Evolutionary conservation across 2,329 filamentous ascomycete genomes (phyloP), one percentile per base, ranked within the genome.

Genomic region (Aspergillus brasiliensis): DNA sequence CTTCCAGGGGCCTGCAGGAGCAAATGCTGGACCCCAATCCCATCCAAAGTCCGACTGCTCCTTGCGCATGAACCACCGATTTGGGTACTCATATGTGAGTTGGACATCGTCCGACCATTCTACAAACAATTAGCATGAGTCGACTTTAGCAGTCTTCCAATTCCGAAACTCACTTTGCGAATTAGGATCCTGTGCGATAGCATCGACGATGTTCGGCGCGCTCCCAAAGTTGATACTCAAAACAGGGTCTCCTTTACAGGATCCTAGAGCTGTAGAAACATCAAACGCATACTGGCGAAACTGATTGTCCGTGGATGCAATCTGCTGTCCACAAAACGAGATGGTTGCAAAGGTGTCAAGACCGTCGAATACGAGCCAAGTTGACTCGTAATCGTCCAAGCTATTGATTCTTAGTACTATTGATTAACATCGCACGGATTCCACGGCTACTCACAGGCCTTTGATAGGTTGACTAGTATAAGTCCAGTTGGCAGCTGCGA

Each of bases 11-110:
- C 86, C 86, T n/a, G 83, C 82, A 0, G 86, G 84, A n/a, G 81
- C 78, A 67, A 88, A 86, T 0, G 82, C 83, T 8, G 84, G 84
- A 8, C 84, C 84, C 84, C 84, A 86, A 61, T 87, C 85, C 86
- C 86, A 88, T 2, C 86, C 86, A 69, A 88, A 88, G 68, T 88
- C 85, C 7, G 78, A 84, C 68, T 88, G 83, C 67, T 87, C 82
- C 67, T 88, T 87, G 28, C 86, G 79, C 37, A 87, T 82, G 62
- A 83, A 86, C 69, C 82, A 80, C 6, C 83, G 77, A 59, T 86
- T 82, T 0, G 76, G 69, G 51, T 84, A 85, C 62, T 86, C 83
- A 58, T 80, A 85, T 0, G 77, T 51, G 15, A 76, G 71, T 63
- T 86, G 77, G 3, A 85, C 77, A 8, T 73, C 75, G 57, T 64